Evolutionary conservation across 495 filamentous ascomycete species (phyloP), one percentile per base, ranked within the genome.

Genomic region (Daldinia vernicosa): DNA sequence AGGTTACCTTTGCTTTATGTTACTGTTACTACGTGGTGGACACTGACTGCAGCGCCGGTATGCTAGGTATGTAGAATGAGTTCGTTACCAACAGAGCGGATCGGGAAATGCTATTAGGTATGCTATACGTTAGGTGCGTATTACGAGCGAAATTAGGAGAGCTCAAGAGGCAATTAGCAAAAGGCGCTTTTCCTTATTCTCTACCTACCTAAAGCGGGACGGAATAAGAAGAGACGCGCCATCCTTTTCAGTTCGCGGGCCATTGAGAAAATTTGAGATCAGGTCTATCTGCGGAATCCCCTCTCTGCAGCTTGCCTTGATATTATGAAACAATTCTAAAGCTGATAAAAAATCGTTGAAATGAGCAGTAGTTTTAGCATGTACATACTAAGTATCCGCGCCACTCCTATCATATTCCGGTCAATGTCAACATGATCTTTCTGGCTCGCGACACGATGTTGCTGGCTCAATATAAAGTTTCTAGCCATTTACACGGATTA

Each of bases 61-160:
- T 62, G 52, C 52, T 66, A 58, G n/a, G n/a, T n/a, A n/a, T n/a
- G n/a, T n/a, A n/a, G 61, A 47, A 66, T 24, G 45, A 63, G 43
- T 26, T 66, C 66, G 70, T 69, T 73, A 69, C 70, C 70, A 69
- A 51, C 61, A 33, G 66, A 62, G 47, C 62, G 70, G 70, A 58
- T 63, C 57, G 50, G 52, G 61, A 63, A 70, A 72, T 54, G 52
- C 45, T 47, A 60, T 35, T 26, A 35, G 17, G 55, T 57, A 19
- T 37, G 50, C 14, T 54, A 58, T 28, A 45, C 28, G 24, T 60
- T 22, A 19, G 35, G 47, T 65, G 62, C 50, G 47, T 27, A 71
- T 57, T 17, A 54, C 63, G 28, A 58, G 30, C 12, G 11, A 56
- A 43, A 61, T 55, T 50, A 51, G 28, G 19, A 35, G 26, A 61